Percentiles rank a stretch among this genome's conserved stretches.
These are phyloP conservation scores for Penicillium ochrochloron DNA, from an alignment of 495 filamentous ascomycete genomes.

Conservation along the genomic window DNA sequence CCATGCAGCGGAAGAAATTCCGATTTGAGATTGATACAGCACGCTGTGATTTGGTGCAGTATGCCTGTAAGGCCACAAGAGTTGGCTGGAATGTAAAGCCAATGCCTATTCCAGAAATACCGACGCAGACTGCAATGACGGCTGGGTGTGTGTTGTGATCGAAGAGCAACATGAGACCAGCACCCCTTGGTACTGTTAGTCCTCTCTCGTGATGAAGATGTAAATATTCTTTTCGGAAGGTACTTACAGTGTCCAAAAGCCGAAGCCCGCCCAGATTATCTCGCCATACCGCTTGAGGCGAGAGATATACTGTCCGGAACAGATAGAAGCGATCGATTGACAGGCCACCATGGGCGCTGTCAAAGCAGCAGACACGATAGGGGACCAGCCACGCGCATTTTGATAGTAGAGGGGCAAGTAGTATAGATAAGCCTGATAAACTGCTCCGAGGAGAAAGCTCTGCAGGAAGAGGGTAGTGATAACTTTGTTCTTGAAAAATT, in stretches of 20 bases:
- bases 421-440: slow-evolving; percentile 61
- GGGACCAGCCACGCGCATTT: slow-evolving; percentile 54
- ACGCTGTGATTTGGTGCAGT: slow-evolving; percentile 59
- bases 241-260: slow-evolving; percentile 55
- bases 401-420: slow-evolving; percentile 60
- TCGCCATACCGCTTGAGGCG: slow-evolving; percentile 59
- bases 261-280: slow-evolving; percentile 61
- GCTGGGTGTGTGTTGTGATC: slow-evolving; percentile 49
- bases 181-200: slow-evolving; percentile 39
- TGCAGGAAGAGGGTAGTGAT: slow-evolving; percentile 60
- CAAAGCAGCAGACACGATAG: slow-evolving; percentile 54
- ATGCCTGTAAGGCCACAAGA: slow-evolving; percentile 66
- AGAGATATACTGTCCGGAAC: slow-evolving; percentile 63
- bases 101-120: slow-evolving; percentile 57
- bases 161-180: slow-evolving; percentile 58
- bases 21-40: slow-evolving; percentile 65
- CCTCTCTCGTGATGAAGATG: not conserved
- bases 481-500: slow-evolving; percentile 59
- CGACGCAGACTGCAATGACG: slow-evolving; percentile 57
- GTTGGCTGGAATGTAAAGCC: slow-evolving; percentile 65
- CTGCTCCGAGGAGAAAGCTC: slow-evolving; percentile 62
- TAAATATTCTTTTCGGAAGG: not conserved
- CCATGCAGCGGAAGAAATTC: slow-evolving; percentile 66
- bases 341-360: slow-evolving; percentile 57
- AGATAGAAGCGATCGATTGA: slow-evolving; percentile 56